A percentile compares a stretch with the other conserved stretches of the same genome.
phyloP scores from a whole-genome alignment of 2,329 filamentous ascomycete genomes.

The Metarhizium guizhouense region DNA sequence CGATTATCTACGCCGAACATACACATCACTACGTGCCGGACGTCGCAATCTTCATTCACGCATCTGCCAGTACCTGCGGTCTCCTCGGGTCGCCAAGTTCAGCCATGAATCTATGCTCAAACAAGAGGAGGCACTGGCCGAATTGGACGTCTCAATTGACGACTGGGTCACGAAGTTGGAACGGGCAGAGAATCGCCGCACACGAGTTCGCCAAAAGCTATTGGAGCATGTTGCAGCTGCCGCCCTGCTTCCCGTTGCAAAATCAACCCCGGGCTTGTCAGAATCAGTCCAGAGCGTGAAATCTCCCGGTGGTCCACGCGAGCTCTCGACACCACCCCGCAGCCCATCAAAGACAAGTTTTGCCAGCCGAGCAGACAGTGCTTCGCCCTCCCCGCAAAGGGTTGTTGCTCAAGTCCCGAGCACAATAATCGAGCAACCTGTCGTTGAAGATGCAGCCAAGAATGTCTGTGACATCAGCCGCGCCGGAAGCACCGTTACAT shows the following conservation, averaged over 20 bases:
- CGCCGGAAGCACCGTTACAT: slow-evolving; percentile 12
- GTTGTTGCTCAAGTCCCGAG: slow-evolving; percentile 45
- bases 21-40: slow-evolving; percentile 64
- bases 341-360: slow-evolving; percentile 8
- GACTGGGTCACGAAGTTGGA: slow-evolving; percentile 77
- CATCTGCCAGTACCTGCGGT: slow-evolving; percentile 69
- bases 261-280: slow-evolving; percentile 14
- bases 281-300: slow-evolving; percentile 34
- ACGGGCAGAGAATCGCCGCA: slow-evolving; percentile 67
- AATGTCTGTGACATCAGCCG: slow-evolving; percentile 16
- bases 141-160: slow-evolving; percentile 70
- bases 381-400: slow-evolving; percentile 40
- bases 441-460: slow-evolving; percentile 31
- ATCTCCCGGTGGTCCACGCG: slow-evolving; percentile 24
- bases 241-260: slow-evolving; percentile 35
- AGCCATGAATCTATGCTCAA: slow-evolving; percentile 67
- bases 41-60: slow-evolving; percentile 68
- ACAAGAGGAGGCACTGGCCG: slow-evolving; percentile 70
- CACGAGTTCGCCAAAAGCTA: slow-evolving; percentile 67
- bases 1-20: slow-evolving; percentile 69
- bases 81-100: slow-evolving; percentile 60
- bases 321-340: slow-evolving; percentile 40
- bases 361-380: slow-evolving; percentile 24
- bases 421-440: slow-evolving; percentile 43
- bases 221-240: slow-evolving; percentile 74